Evolutionary conservation across 2,329 filamentous ascomycete genomes (phyloP).

Genomic region (Zopfia rhizophila): DNA sequence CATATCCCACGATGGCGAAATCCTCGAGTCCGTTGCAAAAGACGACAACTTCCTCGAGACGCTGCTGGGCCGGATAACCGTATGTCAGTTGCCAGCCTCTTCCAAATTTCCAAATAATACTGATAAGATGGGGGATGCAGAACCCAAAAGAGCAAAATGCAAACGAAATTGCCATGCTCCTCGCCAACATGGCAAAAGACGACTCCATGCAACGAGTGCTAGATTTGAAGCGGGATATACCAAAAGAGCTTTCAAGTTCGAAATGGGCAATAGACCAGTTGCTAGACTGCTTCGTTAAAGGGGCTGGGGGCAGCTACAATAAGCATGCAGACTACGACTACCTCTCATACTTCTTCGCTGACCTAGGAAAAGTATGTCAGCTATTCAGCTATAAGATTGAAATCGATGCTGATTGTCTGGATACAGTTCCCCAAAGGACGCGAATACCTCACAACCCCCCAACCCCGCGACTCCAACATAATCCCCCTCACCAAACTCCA

Average conservation of each 20-base stretch:
- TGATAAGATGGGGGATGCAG: conserved; percentile 52
- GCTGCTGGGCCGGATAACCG: conserved; percentile 77
- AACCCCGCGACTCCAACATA: conserved; percentile 78
- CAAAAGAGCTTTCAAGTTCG: conserved; percentile 76
- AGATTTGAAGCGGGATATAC: conserved; percentile 72
- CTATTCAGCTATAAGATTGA: background rate
- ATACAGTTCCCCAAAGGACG: conserved; percentile 74
- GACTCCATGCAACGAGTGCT: conserved; percentile 77
- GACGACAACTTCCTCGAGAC: conserved; percentile 85
- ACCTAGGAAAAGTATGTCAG: conserved; percentile 72
- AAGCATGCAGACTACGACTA: conserved; percentile 89
- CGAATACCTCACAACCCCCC: conserved; percentile 76
- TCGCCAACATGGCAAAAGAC: conserved; percentile 90
- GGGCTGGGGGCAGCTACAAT: conserved; percentile 84
- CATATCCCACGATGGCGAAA: conserved; percentile 77
- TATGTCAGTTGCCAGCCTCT: conserved; percentile 65
- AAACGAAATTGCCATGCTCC: conserved; percentile 87
- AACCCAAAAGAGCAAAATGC: conserved; percentile 80
- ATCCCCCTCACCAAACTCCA: conserved; percentile 92
- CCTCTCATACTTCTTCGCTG: conserved; percentile 91
- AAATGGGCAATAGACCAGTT: conserved; percentile 85
- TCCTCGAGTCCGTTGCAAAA: conserved; percentile 76
- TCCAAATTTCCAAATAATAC: conserved; percentile 11
- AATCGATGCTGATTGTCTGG: no score
- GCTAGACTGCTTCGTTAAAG: conserved; percentile 95